These are phyloP conservation scores for Penicillium tannophilum DNA, from an alignment of 495 filamentous ascomycete genomes.

Conservation along the genomic window DNA sequence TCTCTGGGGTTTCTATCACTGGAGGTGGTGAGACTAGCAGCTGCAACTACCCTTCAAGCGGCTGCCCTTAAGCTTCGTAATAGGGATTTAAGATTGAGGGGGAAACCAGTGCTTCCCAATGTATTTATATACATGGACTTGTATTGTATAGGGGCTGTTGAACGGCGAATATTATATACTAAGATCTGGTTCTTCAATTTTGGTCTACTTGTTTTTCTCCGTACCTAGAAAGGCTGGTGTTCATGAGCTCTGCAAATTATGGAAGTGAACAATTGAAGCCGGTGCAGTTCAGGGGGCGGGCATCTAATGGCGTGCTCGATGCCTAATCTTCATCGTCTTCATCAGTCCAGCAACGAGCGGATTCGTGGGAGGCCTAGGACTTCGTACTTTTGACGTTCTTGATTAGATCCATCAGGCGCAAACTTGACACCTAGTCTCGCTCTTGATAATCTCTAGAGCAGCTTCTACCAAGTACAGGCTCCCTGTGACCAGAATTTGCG, in stretches of 20 bases:
- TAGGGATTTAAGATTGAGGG: not conserved
- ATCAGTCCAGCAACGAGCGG: no score
- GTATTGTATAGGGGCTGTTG: not conserved
- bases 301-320: no score
- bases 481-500: slow-evolving; percentile 59
- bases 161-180: not conserved
- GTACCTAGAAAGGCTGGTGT: not conserved
- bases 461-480: slow-evolving; percentile 54
- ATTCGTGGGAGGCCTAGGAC: no score
- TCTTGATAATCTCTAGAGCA: not conserved
- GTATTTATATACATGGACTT: not conserved
- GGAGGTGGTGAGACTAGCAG: slow-evolving; percentile 13
- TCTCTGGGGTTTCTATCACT: slow-evolving; percentile 12
- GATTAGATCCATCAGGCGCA: not conserved
- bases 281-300: no score
- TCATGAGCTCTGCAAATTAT: no score
- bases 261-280: no score
- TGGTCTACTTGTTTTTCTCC: no score
- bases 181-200: not conserved
- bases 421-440: not conserved
- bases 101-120: not conserved
- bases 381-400: no score
- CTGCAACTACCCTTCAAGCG: slow-evolving; percentile 20
- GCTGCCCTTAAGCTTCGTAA: slow-evolving; percentile 39
- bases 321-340: no score